Conservation (phyloP, 2,329 filamentous ascomycete species). For the Metarhizium humberi region DNA sequence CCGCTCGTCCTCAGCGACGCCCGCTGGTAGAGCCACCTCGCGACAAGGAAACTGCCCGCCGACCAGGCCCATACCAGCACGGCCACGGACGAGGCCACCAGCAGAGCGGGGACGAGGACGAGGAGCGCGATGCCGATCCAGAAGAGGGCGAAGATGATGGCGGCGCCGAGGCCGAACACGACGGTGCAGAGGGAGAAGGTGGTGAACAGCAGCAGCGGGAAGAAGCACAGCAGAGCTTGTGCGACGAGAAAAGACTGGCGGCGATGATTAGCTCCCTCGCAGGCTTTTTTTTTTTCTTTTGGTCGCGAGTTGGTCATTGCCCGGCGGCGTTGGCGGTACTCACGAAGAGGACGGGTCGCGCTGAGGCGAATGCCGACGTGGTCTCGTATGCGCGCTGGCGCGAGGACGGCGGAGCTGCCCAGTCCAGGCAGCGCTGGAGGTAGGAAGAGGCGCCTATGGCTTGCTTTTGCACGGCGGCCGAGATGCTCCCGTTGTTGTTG, state of each 20-base stretch:
- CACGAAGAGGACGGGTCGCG: conserved; percentile 63
- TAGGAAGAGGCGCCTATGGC: conserved; percentile 28
- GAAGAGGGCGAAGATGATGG: conserved; percentile 57
- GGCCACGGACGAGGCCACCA: conserved; percentile 54
- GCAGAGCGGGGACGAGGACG: conserved; percentile 58
- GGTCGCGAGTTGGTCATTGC: background rate
- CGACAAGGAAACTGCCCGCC: conserved; percentile 46
- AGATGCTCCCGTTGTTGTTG: conserved; percentile 13
- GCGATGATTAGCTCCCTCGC: background rate
- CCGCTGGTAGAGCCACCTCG: conserved; percentile 35
- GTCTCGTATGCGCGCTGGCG: conserved; percentile 47
- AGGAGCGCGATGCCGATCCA: conserved; percentile 58
- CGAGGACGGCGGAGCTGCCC: conserved; percentile 49
- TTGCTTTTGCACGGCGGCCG: conserved; percentile 20
- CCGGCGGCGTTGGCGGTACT: conserved; percentile 16
- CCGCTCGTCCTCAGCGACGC: conserved; percentile 15
- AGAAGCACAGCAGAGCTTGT: conserved; percentile 54
- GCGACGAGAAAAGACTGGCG: conserved; percentile 55
- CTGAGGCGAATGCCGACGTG: conserved; percentile 45
- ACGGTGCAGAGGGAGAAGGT: conserved; percentile 55
- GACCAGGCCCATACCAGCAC: conserved; percentile 60
- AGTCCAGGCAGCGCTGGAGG: conserved; percentile 35
- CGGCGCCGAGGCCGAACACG: conserved; percentile 51
- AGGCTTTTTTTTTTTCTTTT: background rate
- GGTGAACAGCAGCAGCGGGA: conserved; percentile 61